These are phyloP conservation scores for Cyclanthera cordifolia DNA, from an alignment of 306 rosid genomes.

Conservation along the genomic window DNA sequence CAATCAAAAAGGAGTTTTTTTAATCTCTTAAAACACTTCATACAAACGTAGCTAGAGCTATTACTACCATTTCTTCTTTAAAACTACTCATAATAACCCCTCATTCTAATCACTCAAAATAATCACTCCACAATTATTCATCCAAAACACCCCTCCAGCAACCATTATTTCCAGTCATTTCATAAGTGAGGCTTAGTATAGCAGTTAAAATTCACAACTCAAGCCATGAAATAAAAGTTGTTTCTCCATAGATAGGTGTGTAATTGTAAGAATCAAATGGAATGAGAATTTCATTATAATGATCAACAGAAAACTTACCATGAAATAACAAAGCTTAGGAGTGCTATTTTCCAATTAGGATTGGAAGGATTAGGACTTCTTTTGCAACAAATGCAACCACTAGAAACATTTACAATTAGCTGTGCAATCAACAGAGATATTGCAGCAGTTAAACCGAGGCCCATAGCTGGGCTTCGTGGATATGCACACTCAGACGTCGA, in stretches of 20 bases:
- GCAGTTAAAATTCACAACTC: neutral
- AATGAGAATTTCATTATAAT: neutral
- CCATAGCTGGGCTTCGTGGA: conserved; percentile 81
- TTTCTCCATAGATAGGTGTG: conserved; percentile 1
- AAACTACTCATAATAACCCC: too few relatives aligned
- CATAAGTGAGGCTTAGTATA: neutral
- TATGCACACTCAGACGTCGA: conserved; percentile 38
- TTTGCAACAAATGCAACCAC: conserved; percentile 82
- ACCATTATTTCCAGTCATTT: neutral
- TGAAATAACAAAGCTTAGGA: conserved; percentile 66
- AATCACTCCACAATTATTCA: too few relatives aligned
- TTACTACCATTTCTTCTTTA: too few relatives aligned
- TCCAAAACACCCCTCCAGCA: too few relatives aligned
- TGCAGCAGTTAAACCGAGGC: conserved; percentile 76
- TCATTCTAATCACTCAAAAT: too few relatives aligned
- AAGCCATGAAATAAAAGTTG: neutral
- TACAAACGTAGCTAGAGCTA: too few relatives aligned
- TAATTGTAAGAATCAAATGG: neutral
- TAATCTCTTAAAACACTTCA: too few relatives aligned
- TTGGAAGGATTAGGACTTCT: conserved; percentile 37
- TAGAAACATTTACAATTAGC: conserved; percentile 45
- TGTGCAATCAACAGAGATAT: conserved; percentile 65
- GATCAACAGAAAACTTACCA: conserved; percentile 35
- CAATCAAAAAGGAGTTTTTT: too few relatives aligned
- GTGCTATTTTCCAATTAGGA: conserved; percentile 58